Percentiles rank a stretch among this genome's conserved stretches.
phyloP scores from a whole-genome alignment of 1,284 basidiomycete species.

The Marasmius tenuissimus region DNA sequence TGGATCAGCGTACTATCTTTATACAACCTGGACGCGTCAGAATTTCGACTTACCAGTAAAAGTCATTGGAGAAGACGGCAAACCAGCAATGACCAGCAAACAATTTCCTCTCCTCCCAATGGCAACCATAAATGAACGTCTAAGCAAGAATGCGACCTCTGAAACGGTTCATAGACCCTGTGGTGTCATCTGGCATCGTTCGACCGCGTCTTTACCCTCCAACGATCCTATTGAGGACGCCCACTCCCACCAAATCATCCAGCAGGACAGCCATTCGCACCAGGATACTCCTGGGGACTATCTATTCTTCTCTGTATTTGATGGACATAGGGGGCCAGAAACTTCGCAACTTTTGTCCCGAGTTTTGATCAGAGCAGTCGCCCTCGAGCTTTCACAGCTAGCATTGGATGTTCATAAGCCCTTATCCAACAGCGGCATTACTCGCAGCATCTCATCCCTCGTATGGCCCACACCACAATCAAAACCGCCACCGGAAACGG shows the following conservation, averaged over 20 bases:
- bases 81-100: slow-evolving; percentile 49
- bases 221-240: slow-evolving; percentile 94
- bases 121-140: slow-evolving; percentile 54
- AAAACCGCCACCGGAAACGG: slow-evolving; percentile 41
- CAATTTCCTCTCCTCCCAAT: slow-evolving; percentile 60
- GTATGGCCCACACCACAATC: slow-evolving; percentile 33
- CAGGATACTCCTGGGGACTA: slow-evolving; percentile 65
- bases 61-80: slow-evolving; percentile 57
- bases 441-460: slow-evolving; percentile 41
- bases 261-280: slow-evolving; percentile 54
- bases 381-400: slow-evolving; percentile 70
- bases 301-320: slow-evolving; percentile 87
- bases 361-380: slow-evolving; percentile 85
- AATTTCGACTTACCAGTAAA: slow-evolving; percentile 37
- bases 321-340: slow-evolving; percentile 85
- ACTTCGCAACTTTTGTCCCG: slow-evolving; percentile 87
- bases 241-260: slow-evolving; percentile 70
- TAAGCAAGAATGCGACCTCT: slow-evolving; percentile 54
- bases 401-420: slow-evolving; percentile 32
- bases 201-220: slow-evolving; percentile 77
- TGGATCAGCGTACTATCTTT: slow-evolving; percentile 51
- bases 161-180: slow-evolving; percentile 46
- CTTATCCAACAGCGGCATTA: slow-evolving; percentile 12
- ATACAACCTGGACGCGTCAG: slow-evolving; percentile 21
- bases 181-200: slow-evolving; percentile 68